Base-by-base conservation (phyloP, 345 rosid species). In the Rhizophora mangle region DNA sequence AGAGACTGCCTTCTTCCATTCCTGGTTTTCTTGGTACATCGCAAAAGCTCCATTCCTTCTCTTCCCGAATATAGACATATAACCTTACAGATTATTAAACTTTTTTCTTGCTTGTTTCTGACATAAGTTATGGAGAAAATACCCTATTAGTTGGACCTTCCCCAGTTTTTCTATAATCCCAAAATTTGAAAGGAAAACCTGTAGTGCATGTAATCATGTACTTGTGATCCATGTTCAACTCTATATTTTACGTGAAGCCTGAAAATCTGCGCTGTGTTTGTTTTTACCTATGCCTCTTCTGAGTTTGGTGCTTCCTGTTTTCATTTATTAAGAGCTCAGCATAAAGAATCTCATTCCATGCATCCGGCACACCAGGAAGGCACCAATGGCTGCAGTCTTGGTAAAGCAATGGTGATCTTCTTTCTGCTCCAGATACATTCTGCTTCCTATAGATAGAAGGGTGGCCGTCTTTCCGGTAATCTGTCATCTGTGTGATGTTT, bases 301-400 rank as follows among this genome's bases (percentile, higher is more conserved):
- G 85, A 54, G 70, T 75, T 71, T 79, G 83, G 52, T 60, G 69
- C 80, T 80, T 78, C 70, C 73, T 81, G 73, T 71, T 51, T 74
- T 85, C 83, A 49, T 81, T 84, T 56, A 92, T 73, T 4, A 92
- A 74, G 54, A 95, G 79, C 79, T 95, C 88, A 0, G 92, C 92
- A 1, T 88, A 95, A 62, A 95, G 81, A 67, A 95, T 84, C 72
- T 92, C 94, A 54, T 92, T 92, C 97, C 97, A 92, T 0, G 88
- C 78, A 68, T 92, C 97, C 0, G 96, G 97, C 22, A 92, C 94
- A 0, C 97, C 97, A 0, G 97, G 97, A 61, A 92, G 94, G 81
- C 97, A 92, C 97, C 97, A 92, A 43, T 89, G 97, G 81, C 97
- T 89, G 80, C 97, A 92, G 72, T 92, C 97, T 69, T 92, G 97